These are phyloP conservation scores for Candida vaughaniae DNA, from an alignment of 805 yeast species.

Conservation along the genomic window DNA sequence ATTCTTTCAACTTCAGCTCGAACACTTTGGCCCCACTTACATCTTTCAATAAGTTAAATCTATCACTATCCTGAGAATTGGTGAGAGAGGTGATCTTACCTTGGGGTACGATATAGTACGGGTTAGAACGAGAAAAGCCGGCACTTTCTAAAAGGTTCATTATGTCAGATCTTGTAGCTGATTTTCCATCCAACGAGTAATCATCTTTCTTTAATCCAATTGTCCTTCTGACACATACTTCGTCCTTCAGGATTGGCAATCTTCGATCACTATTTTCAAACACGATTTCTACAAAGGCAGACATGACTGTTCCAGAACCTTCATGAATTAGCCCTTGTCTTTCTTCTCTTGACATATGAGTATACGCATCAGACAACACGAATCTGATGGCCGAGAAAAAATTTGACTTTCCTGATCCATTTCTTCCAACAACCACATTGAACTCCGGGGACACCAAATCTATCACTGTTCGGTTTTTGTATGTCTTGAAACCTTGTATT, in stretches of 20 bases:
- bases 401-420: slow-evolving; percentile 97
- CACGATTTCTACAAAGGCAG: slow-evolving; percentile 87
- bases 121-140: slow-evolving; percentile 86
- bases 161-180: slow-evolving; percentile 77
- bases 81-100: slow-evolving; percentile 88
- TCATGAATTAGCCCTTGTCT: slow-evolving; percentile 86
- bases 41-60: slow-evolving; percentile 76
- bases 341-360: slow-evolving; percentile 80
- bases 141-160: slow-evolving; percentile 84
- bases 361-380: slow-evolving; percentile 86
- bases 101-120: slow-evolving; percentile 96
- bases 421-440: slow-evolving; percentile 83
- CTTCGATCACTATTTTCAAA: slow-evolving; percentile 80
- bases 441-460: slow-evolving; percentile 76
- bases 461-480: slow-evolving; percentile 75
- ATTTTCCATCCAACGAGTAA: slow-evolving; percentile 76
- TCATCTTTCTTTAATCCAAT: slow-evolving; percentile 93
- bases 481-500: slow-evolving; percentile 93
- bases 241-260: slow-evolving; percentile 66
- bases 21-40: slow-evolving; percentile 95
- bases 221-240: slow-evolving; percentile 78
- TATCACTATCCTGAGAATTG: slow-evolving; percentile 82
- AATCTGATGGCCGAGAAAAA: slow-evolving; percentile 93
- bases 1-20: slow-evolving; percentile 76
- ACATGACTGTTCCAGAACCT: slow-evolving; percentile 86